phyloP scores from a whole-genome alignment of 495 filamentous ascomycete species.

The Podospora anserina region DNA sequence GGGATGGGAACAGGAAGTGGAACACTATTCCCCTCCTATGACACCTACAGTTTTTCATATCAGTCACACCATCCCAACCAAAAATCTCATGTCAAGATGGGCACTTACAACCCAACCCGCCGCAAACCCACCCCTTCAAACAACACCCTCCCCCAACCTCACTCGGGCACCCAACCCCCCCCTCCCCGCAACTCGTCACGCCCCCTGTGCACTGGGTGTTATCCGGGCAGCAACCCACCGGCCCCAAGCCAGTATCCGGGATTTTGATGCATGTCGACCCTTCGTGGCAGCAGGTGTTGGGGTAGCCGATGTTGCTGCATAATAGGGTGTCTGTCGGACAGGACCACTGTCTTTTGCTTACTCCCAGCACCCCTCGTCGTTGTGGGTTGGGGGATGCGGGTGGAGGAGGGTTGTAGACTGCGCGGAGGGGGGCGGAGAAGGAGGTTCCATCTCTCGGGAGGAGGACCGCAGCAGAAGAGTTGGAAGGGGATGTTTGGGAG shows the following conservation, averaged over 20 bases:
- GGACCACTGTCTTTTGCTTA: slow-evolving; percentile 57
- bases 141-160: slow-evolving; percentile 83
- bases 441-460: slow-evolving; percentile 31
- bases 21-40: slow-evolving; percentile 18
- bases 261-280: slow-evolving; percentile 69
- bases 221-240: slow-evolving; percentile 80
- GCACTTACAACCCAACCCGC: slow-evolving; percentile 73
- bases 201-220: slow-evolving; percentile 65
- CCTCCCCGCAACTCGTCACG: slow-evolving; percentile 58
- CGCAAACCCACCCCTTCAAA: slow-evolving; percentile 74
- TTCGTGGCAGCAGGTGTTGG: slow-evolving; percentile 71
- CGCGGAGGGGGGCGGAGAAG: slow-evolving; percentile 29
- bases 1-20: slow-evolving; percentile 30
- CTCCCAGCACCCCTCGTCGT: slow-evolving; percentile 6
- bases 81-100: too few relatives aligned
- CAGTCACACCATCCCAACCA: too few relatives aligned
- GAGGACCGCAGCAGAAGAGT: slow-evolving; percentile 21
- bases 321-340: slow-evolving; percentile 68
- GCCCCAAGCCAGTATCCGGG: slow-evolving; percentile 66
- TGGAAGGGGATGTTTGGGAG: slow-evolving; percentile 6
- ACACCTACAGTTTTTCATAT: slow-evolving; percentile 18
- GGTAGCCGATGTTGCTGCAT: slow-evolving; percentile 66
- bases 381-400: slow-evolving; percentile 10
- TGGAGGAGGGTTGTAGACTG: slow-evolving; percentile 39
- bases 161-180: slow-evolving; percentile 64